These are phyloP conservation scores for Westerdykella aurantiaca DNA, from an alignment of 2,329 filamentous ascomycete species.

Conservation along the genomic window DNA sequence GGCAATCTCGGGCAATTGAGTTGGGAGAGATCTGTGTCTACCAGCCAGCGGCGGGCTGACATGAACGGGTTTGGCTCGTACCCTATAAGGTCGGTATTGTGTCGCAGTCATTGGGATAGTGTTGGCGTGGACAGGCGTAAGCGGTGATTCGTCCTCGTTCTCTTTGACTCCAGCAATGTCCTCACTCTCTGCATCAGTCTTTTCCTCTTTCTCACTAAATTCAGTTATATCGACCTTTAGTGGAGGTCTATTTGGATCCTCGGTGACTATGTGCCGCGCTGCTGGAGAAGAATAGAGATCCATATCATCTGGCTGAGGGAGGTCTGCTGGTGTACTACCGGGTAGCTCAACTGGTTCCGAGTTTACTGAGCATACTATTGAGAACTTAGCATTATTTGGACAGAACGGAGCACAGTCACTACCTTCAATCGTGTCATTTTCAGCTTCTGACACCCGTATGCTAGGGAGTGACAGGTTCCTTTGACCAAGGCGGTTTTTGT, in stretches of 20 bases:
- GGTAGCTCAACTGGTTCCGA: constrained; percentile 20
- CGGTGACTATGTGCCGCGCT: neutral
- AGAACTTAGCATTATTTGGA: neutral
- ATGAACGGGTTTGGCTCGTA: constrained; percentile 12
- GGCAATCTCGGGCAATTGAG: constrained; percentile 13
- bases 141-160: neutral
- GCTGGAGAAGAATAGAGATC: constrained; percentile 7
- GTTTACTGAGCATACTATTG: constrained; percentile 7
- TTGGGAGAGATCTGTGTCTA: constrained; percentile 16
- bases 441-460: constrained; percentile 13
- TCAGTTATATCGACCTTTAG: too few species aligned
- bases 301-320: constrained; percentile 8
- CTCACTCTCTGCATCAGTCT: too few species aligned
- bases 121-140: neutral
- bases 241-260: too few species aligned
- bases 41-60: constrained; percentile 8
- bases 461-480: constrained; percentile 20
- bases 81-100: neutral
- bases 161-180: too few species aligned
- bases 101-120: neutral
- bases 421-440: constrained; percentile 13
- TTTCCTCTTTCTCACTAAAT: too few species aligned
- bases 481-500: constrained; percentile 15
- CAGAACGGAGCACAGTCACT: neutral
- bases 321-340: constrained; percentile 24